Conservation (phyloP, 2,329 filamentous ascomycete species). For the Neofusicoccum cordaticola region DNA sequence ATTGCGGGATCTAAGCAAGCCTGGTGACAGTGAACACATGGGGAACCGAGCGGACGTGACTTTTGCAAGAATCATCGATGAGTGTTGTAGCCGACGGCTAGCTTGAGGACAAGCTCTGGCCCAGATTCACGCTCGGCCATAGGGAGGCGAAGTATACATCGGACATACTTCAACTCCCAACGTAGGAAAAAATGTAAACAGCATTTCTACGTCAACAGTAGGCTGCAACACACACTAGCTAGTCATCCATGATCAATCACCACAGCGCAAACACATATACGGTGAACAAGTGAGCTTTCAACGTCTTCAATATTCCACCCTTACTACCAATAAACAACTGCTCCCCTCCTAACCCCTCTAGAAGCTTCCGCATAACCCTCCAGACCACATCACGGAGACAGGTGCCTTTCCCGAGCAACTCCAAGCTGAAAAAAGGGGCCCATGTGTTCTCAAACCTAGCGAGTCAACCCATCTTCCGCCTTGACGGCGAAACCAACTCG, state of each 20-base stretch:
- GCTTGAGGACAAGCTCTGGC: too few relatives aligned
- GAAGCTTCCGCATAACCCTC: not conserved
- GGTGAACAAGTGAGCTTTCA: not conserved
- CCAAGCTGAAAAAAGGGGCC: not conserved
- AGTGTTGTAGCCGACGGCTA: too few relatives aligned
- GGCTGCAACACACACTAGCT: too few relatives aligned
- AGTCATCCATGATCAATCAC: not conserved
- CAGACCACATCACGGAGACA: not conserved
- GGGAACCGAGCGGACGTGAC: too few relatives aligned
- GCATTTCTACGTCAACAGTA: too few relatives aligned
- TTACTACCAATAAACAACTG: not conserved
- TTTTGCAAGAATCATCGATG: too few relatives aligned
- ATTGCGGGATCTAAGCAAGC: too few relatives aligned
- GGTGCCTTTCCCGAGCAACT: not conserved
- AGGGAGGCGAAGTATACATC: too few relatives aligned
- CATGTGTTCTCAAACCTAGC: not conserved
- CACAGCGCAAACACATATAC: not conserved
- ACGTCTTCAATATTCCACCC: not conserved
- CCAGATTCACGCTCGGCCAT: too few relatives aligned
- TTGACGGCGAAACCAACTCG: conserved; percentile 16
- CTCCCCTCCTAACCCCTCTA: not conserved
- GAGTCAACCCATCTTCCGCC: not conserved
- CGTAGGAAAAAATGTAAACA: too few relatives aligned
- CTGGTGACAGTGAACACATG: too few relatives aligned
- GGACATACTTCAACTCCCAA: too few relatives aligned